Percentiles rank a stretch among this genome's conserved stretches.
phyloP scores from a whole-genome alignment of 2,329 filamentous ascomycete species.

The Hypocrella siamensis region DNA sequence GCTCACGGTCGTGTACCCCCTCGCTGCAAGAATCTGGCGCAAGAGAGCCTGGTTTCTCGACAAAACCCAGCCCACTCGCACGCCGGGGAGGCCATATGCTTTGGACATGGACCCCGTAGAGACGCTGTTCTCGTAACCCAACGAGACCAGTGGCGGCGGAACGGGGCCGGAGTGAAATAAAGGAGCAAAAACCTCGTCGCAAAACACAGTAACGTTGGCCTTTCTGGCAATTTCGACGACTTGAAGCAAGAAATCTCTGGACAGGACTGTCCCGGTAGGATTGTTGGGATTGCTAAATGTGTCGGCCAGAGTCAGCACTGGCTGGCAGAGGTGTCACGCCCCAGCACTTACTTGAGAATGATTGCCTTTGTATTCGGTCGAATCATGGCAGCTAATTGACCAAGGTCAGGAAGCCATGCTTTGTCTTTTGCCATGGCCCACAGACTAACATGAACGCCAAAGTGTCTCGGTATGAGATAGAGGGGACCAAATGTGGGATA shows the following conservation, averaged over 20 bases:
- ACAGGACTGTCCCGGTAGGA: background rate
- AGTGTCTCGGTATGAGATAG: no score
- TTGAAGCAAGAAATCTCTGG: background rate
- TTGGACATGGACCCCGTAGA: background rate
- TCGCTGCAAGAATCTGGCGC: background rate
- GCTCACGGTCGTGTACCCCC: background rate
- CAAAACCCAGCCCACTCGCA: background rate
- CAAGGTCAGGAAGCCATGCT: no score
- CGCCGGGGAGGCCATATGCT: background rate
- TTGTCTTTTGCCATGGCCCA: no score
- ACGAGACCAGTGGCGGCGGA: background rate
- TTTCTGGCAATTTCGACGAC: background rate
- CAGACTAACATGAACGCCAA: no score
- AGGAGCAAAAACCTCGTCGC: background rate
- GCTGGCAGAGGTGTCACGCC: no score
- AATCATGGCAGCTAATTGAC: no score
- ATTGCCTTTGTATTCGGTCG: no score
- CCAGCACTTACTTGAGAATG: no score
- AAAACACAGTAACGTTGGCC: background rate
- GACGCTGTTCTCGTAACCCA: background rate
- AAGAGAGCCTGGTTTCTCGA: background rate
- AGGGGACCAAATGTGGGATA: no score
- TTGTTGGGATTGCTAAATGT: background rate
- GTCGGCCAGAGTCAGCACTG: background rate
- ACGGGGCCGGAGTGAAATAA: background rate